Conservation (phyloP, 2,329 filamentous ascomycete species). For the Paramyrothecium sp. region DNA sequence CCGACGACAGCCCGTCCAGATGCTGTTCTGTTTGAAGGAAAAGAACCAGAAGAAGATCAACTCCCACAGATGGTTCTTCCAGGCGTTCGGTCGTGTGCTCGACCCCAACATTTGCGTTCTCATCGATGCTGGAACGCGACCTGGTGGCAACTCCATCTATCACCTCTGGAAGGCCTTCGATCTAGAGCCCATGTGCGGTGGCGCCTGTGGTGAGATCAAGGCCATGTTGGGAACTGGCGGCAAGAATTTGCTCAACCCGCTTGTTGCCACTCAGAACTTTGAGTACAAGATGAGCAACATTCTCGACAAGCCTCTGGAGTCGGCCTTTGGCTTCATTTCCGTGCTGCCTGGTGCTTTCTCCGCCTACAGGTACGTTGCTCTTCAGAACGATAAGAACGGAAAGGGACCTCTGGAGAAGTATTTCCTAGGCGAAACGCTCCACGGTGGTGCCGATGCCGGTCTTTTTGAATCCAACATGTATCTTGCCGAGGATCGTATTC, state of each 20-base stretch:
- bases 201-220: slow-evolving; percentile 98
- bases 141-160: slow-evolving; percentile 92
- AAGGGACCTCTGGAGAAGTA: slow-evolving; percentile 94
- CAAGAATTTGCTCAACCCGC: slow-evolving; percentile 86
- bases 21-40: slow-evolving; percentile 97
- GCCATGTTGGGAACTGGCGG: slow-evolving; percentile 87
- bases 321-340: slow-evolving; percentile 95
- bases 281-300: slow-evolving; percentile 99
- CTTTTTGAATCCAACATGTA: slow-evolving; percentile 99
- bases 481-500: slow-evolving; percentile 94
- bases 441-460: slow-evolving; percentile 85
- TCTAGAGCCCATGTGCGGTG: slow-evolving; percentile 94
- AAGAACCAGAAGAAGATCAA: slow-evolving; percentile 99
- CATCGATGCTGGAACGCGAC: slow-evolving; percentile 92
- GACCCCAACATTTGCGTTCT: slow-evolving; percentile 97
- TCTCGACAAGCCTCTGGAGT: slow-evolving; percentile 94
- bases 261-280: slow-evolving; percentile 96
- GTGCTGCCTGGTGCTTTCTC: slow-evolving; percentile 97
- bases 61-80: slow-evolving; percentile 98
- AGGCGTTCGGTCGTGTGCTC: slow-evolving; percentile 87
- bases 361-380: slow-evolving; percentile 90
- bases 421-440: slow-evolving; percentile 94
- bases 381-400: slow-evolving; percentile 96
- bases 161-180: slow-evolving; percentile 99
- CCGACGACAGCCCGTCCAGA: slow-evolving; percentile 87